Conservation (phyloP, 2,329 filamentous ascomycete species). For the Fusarium succisae region DNA sequence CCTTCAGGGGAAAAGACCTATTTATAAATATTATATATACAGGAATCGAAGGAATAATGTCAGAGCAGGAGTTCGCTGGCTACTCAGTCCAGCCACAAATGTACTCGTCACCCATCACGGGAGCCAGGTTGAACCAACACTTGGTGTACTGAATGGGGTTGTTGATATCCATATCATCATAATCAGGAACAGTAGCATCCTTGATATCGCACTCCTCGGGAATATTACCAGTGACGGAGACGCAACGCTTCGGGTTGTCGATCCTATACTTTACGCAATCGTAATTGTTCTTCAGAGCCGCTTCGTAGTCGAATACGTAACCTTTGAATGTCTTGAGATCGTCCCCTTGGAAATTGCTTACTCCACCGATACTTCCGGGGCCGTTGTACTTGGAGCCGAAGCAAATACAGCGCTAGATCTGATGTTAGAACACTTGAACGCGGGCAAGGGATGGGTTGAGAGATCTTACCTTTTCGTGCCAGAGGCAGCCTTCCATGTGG, state of each 20-base stretch:
- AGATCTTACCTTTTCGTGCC: neutral
- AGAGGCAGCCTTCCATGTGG: neutral
- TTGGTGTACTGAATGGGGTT: neutral
- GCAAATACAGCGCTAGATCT: neutral
- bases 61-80: accelerated
- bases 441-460: accelerated
- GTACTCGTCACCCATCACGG: neutral
- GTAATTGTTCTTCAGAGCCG: neutral
- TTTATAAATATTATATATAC: neutral
- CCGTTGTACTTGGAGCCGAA: neutral
- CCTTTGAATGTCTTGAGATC: neutral
- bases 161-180: neutral
- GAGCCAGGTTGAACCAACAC: neutral
- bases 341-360: neutral
- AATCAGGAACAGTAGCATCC: neutral
- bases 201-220: neutral
- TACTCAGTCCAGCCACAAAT: neutral
- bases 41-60: neutral
- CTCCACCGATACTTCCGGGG: neutral
- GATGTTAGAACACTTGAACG: accelerated
- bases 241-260: neutral
- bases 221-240: neutral
- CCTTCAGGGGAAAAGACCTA: too few relatives aligned
- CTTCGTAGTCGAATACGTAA: neutral
- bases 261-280: neutral